Evolutionary conservation across 2,329 filamentous ascomycete genomes (phyloP), one percentile per base, ranked within the genome.

Genomic region (Hirsutella minnesotensis): DNA sequence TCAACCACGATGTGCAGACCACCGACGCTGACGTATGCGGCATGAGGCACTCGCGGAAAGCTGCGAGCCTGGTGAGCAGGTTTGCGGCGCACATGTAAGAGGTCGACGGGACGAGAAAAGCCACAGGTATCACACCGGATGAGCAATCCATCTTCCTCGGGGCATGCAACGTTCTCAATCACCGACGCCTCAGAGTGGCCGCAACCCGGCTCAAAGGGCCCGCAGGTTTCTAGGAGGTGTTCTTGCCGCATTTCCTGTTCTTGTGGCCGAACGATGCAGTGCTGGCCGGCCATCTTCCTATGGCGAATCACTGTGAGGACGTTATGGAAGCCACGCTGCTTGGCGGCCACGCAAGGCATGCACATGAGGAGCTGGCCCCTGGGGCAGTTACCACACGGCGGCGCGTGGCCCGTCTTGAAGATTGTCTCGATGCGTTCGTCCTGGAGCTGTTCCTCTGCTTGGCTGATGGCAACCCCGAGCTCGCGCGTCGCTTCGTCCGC

Each of bases 1-100:
- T 44, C 42, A 16, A 46, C 42, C 5, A 46, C n/a, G 19, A 46
- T 36, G 35, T 46, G 42, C n/a, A 46, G 16, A 7, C 39, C 42
- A 3, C 42, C 42, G 30, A 44, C 39, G 7, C 40, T 40, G 15
- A 39, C 31, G 36, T 46, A 44, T 29, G 34, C 30, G 13, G 31
- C 15, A 16, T 5, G 12, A 31, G 30, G 8, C 15, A 13, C 16
- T 27, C 31, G 24, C 41, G 18, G 20, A 34, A 18, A 43, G 24
- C 21, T 9, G 16, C 29, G 7, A 13, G 15, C 13, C 33, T 9
- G 33, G 15, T 9, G n/a, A 9, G 33, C 15, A 9, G 15, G 3
- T 18, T n/a, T 16, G 16, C n/a, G 33, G 16, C 15, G 15, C 15
- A 4, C 16, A 16, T 18, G 33, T 5, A n/a, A 18, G 16, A 35